Conservation (phyloP, 306 rosid species). For the Vigna radiata region DNA sequence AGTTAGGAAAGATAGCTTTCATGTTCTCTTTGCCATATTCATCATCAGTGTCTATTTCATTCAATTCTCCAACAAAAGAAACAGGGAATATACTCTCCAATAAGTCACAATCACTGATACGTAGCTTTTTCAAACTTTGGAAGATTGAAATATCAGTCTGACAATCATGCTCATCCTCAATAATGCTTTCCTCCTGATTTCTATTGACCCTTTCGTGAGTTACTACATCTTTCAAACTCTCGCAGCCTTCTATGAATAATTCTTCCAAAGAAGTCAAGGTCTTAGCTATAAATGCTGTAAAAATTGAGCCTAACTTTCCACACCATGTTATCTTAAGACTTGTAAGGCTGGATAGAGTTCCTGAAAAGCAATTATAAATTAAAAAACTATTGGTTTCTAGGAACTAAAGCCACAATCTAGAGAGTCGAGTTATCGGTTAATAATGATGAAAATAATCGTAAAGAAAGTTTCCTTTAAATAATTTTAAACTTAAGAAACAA, state of each 20-base stretch:
- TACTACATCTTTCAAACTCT: too few species aligned
- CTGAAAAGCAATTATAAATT: not conserved
- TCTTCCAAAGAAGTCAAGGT: not conserved
- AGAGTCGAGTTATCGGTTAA: too few species aligned
- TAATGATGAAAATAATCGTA: too few species aligned
- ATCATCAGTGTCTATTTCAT: too few species aligned
- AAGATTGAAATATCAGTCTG: not conserved
- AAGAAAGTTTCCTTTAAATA: too few species aligned
- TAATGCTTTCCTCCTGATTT: too few species aligned
- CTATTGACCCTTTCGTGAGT: not conserved
- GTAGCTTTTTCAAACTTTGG: not conserved
- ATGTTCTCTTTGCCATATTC: not conserved
- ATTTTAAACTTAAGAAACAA: too few species aligned
- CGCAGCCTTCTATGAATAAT: too few species aligned
- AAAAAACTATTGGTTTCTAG: too few species aligned
- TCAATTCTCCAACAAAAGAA: not conserved
- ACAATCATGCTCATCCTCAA: not conserved
- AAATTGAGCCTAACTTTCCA: not conserved
- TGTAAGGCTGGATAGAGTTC: not conserved
- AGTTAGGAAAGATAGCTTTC: not conserved
- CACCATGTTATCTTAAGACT: not conserved
- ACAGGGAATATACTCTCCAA: not conserved
- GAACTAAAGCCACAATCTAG: too few species aligned
- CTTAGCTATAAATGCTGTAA: not conserved
- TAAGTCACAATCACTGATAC: not conserved